Evolutionary conservation across 2,329 filamentous ascomycete genomes (phyloP), one percentile per base, ranked within the genome.

Genomic region (Didymella lethalis): DNA sequence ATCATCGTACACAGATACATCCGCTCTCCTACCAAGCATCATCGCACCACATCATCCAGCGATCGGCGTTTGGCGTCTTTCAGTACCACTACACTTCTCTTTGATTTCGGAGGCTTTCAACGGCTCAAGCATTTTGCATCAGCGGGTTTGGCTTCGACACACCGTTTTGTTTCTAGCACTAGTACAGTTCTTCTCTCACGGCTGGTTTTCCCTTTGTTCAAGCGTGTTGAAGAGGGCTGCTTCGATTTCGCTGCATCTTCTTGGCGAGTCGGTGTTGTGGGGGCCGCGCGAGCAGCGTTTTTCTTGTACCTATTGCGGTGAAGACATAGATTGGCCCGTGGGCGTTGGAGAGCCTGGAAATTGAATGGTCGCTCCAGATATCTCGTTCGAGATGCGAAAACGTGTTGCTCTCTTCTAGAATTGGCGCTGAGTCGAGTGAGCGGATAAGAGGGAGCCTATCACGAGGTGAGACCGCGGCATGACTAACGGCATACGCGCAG

Each of bases 41-140:
- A 56, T 60, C 53, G 59, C 57, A 61, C 45, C 57, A 59, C 48
- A 41, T 68, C 65, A 66, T 70, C 58, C 60, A 70, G 68, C 69
- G 68, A 69, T 63, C 52, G 69, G 69, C 68, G 69, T 72, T 68
- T 45, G 66, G 66, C 46, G 61, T 65, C 59, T 53, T 54, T 51
- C 38, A 46, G 23, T 23, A 38, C 25, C 18, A 44, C 41, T 40
- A 36, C 36, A 29, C 41, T 56, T 47, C 36, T 57, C 46, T 51
- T 51, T 40, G 25, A 8, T 43, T 32, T 47, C 20, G 44, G 45
- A 16, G 44, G 43, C 28, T 40, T 43, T 43, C 31, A 10, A n/a
- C 29, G 38, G 25, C 20, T 34, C 36, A 38, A 29, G 52, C 45
- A 45, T 57, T 44, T 57, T 57, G 54, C 54, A 57, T 57, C 48